phyloP scores from a whole-genome alignment of 805 yeast species.

The Saccharomyces paradoxus region DNA sequence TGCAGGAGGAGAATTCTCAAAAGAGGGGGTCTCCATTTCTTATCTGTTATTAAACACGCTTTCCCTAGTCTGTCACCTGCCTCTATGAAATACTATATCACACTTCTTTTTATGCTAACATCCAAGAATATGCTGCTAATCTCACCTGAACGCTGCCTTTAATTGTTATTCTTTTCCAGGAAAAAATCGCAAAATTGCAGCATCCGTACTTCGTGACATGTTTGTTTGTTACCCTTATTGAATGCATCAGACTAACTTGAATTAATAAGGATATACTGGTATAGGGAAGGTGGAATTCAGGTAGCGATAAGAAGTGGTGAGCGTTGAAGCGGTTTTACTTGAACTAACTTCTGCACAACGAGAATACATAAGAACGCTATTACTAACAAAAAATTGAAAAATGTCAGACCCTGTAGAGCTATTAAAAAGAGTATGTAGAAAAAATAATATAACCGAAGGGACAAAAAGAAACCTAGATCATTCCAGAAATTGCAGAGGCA shows the following conservation, averaged over 20 bases:
- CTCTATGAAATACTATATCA: neutral
- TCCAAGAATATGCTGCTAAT: neutral
- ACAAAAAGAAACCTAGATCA: neutral
- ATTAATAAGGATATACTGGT: neutral
- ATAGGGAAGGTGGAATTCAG: neutral
- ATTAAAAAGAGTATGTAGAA: constrained; percentile 12
- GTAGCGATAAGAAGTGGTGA: neutral
- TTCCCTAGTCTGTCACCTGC: neutral
- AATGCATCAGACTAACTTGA: neutral
- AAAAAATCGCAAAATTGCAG: neutral
- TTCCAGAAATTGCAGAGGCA: neutral
- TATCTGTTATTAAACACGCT: neutral
- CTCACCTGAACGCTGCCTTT: neutral
- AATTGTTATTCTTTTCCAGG: neutral
- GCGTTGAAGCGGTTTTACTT: neutral
- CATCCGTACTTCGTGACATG: neutral
- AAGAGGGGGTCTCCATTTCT: neutral
- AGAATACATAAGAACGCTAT: neutral
- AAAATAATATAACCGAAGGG: neutral
- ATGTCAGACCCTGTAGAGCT: constrained; percentile 22
- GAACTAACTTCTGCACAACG: neutral
- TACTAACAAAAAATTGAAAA: neutral
- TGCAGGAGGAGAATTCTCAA: neutral
- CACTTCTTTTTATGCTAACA: neutral
- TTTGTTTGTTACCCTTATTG: neutral